Percentiles rank a stretch among this genome's conserved stretches.
These are phyloP conservation scores for Cubamyces lactineus DNA, from an alignment of 768 basidiomycete genomes.

Conservation along the genomic window DNA sequence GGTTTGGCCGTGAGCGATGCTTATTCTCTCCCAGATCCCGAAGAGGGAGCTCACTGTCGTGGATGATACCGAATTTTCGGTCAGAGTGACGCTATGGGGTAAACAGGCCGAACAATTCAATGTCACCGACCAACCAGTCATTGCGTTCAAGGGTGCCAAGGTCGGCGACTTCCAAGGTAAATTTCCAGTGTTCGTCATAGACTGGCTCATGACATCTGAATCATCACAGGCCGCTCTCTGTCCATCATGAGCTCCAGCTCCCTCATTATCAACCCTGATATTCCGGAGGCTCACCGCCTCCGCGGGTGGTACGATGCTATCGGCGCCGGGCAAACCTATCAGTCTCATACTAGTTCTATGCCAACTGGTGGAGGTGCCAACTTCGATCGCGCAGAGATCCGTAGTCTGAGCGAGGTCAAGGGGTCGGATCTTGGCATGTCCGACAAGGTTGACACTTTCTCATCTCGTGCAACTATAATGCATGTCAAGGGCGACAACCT, in stretches of 20 bases:
- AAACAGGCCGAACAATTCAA: constrained; percentile 86
- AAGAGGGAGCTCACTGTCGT: constrained; percentile 92
- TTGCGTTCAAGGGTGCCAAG: constrained; percentile 93
- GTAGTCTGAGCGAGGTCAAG: constrained; percentile 77
- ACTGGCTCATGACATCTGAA: neutral
- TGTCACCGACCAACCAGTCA: constrained; percentile 63
- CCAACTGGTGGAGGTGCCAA: constrained; percentile 42
- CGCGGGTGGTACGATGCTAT: constrained; percentile 90
- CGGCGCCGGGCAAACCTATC: constrained; percentile 68
- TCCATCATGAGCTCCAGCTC: constrained; percentile 82
- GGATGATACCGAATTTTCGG: constrained; percentile 76
- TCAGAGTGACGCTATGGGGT: constrained; percentile 93
- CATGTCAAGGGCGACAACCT: constrained; percentile 85
- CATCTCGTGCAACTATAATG: constrained; percentile 79
- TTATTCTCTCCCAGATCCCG: constrained; percentile 53
- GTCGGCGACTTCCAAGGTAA: constrained; percentile 89
- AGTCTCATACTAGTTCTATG: constrained; percentile 60
- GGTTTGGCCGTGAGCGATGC: constrained; percentile 3
- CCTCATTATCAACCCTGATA: constrained; percentile 88
- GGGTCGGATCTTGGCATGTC: constrained; percentile 72
- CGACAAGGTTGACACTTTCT: constrained; percentile 83
- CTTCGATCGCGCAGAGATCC: constrained; percentile 75
- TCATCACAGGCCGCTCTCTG: constrained; percentile 68
- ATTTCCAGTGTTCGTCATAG: constrained; percentile 3
- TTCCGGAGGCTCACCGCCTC: constrained; percentile 83